Percentiles rank a stretch among this genome's conserved stretches.
phyloP scores from a whole-genome alignment of 2,329 filamentous ascomycete species.

The Penicillium sp. region DNA sequence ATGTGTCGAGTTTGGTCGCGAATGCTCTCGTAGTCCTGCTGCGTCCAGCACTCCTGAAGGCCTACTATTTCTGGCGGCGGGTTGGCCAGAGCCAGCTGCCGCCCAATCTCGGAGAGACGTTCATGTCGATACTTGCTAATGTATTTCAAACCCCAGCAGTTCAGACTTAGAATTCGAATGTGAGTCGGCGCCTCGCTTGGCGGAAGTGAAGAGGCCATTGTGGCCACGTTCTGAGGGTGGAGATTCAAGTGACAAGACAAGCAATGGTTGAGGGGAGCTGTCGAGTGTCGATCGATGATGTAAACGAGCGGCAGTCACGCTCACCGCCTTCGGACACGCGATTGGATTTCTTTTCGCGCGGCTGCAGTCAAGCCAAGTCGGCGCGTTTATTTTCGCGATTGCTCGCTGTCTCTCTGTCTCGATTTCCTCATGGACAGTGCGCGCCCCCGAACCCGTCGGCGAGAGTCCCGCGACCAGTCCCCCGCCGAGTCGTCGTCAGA shows the following conservation, averaged over 20 bases:
- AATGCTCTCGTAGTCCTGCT: slow-evolving; percentile 78
- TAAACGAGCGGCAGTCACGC: background rate
- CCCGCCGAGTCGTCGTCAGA: slow-evolving; percentile 42
- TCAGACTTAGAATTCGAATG: slow-evolving; percentile 82
- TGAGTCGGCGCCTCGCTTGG: slow-evolving; percentile 51
- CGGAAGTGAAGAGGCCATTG: slow-evolving; percentile 20
- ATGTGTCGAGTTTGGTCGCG: slow-evolving; percentile 70
- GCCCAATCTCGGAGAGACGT: slow-evolving; percentile 81
- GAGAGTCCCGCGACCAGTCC: slow-evolving; percentile 31
- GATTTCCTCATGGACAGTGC: slow-evolving; percentile 29
- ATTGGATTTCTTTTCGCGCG: slow-evolving; percentile 10
- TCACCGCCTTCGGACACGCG: slow-evolving; percentile 29
- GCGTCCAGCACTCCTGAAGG: slow-evolving; percentile 94
- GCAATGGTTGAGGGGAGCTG: background rate
- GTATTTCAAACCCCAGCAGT: slow-evolving; percentile 95
- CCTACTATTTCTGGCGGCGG: slow-evolving; percentile 81
- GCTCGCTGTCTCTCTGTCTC: background rate
- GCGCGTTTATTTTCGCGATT: slow-evolving; percentile 10
- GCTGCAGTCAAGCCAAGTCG: background rate
- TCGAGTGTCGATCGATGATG: slow-evolving; percentile 12
- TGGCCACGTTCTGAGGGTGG: background rate
- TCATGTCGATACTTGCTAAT: slow-evolving; percentile 75
- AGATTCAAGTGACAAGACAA: background rate
- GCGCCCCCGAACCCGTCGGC: slow-evolving; percentile 35
- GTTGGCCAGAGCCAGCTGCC: slow-evolving; percentile 67